phyloP scores from a whole-genome alignment of 2,329 filamentous ascomycete genomes.

The Phaeomoniella chlamydospora region DNA sequence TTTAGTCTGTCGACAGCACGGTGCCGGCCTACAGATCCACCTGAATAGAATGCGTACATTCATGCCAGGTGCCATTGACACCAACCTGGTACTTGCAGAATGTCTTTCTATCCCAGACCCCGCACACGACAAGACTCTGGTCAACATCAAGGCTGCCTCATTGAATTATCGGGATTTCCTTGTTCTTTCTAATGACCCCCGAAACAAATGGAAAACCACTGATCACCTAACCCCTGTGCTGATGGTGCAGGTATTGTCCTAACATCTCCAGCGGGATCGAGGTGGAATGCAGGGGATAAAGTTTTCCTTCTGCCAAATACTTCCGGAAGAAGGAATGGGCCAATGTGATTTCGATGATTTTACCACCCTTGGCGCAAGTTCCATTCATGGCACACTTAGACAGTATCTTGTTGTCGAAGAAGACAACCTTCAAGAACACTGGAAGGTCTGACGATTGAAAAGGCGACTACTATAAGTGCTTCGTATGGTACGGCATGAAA shows the following conservation, averaged over 20 bases:
- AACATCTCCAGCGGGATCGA: neutral
- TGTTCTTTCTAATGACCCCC: neutral
- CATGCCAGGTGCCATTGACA: neutral
- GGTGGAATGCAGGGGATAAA: neutral
- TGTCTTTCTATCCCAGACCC: neutral
- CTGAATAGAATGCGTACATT: neutral
- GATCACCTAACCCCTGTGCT: neutral
- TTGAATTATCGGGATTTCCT: neutral
- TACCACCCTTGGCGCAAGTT: neutral
- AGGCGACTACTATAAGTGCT: neutral
- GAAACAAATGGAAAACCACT: neutral
- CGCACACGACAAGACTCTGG: neutral
- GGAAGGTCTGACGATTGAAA: neutral
- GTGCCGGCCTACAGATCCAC: neutral
- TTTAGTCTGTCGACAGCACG: neutral
- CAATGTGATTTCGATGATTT: neutral
- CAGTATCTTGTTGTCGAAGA: neutral
- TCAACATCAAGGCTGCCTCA: neutral
- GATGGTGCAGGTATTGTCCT: neutral
- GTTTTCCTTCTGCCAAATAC: neutral
- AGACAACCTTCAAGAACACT: neutral
- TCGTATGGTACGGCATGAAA: neutral
- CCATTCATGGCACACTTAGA: neutral
- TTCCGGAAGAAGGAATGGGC: neutral
- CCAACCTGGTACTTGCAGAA: neutral